Base-by-base conservation (phyloP, 345 rosid genomes). In the Nasturtium officinale region DNA sequence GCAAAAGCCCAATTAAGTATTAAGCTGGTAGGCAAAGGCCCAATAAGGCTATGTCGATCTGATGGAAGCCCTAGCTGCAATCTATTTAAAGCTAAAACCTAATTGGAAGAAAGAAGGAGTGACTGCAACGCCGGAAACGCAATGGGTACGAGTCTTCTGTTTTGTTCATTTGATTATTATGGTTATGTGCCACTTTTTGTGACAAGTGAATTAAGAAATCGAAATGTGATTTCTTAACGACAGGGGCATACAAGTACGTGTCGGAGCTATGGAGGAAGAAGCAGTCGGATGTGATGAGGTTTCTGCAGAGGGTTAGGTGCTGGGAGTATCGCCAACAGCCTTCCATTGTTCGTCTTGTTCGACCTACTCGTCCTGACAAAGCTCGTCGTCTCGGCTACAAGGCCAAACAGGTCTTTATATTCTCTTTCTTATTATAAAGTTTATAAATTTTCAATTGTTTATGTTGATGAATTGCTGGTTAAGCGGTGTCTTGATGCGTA, bases 201-300 rank as follows among this genome's bases (percentile, higher is more conserved):
- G 30, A 28, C 6, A 25, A 56, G 51, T 43, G 12, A 9, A 9
- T 6, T 29, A 28, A 66, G 2, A 2, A 17, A 30, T n/a, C 0
- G 56, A 48, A 71, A 38, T 57, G 62, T 72, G 38, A 0, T 5
- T 30, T 37, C 30, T 37, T 8, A 7, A 23, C 59, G 70, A 15
- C 46, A 94, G 97, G 97, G 20, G 97, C 97, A 65, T 94, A 94
- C 87, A 91, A 82, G 84, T 94, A 94, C 79, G 96, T 94, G 38
- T 90, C 96, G 30, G 98, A 94, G 89, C 82, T 94, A 89, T 94
- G 97, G 96, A 91, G 97, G 92, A 96, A 89, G 95, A 96, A 96
- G 84, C 98, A 92, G 61, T 96, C 99, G 10, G 99, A 96, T 84
- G 98, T 92, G 48, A 96, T 96, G 99, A 87, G 99, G 81, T 92